Evolutionary conservation across 2,329 filamentous ascomycete genomes (phyloP).

Genomic region (Colletotrichum sp.): DNA sequence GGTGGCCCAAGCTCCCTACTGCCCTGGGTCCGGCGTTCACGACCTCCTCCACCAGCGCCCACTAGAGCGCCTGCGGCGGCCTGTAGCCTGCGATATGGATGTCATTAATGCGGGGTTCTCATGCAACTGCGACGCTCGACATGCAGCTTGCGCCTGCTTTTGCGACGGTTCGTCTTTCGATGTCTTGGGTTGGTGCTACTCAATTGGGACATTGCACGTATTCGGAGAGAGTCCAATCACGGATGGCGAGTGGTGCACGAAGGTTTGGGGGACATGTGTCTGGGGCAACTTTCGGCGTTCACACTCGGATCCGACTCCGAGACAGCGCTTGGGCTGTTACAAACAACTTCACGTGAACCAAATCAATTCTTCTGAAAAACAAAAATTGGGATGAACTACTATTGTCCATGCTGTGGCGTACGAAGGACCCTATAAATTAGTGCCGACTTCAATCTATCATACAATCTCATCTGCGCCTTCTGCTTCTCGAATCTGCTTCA

Average conservation of each 20-base stretch:
- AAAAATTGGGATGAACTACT: neutral
- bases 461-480: neutral
- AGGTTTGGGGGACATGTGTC: neutral
- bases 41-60: neutral
- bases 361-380: neutral
- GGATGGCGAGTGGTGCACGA: neutral
- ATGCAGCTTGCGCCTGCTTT: neutral
- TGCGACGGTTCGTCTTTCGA: neutral
- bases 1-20: slow-evolving; percentile 40
- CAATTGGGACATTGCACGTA: neutral
- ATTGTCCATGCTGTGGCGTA: neutral
- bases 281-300: neutral
- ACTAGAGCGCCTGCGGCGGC: neutral
- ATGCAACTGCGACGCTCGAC: neutral
- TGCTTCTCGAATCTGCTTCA: neutral
- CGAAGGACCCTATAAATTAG: slow-evolving; percentile 14
- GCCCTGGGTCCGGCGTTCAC: neutral
- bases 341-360: neutral
- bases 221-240: neutral
- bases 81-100: neutral
- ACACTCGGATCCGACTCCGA: neutral
- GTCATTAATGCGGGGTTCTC: slow-evolving; percentile 9
- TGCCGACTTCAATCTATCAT: slow-evolving; percentile 5
- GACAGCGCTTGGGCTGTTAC: neutral
- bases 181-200: neutral